Percentiles rank a stretch among this genome's conserved stretches.
phyloP scores from a whole-genome alignment of 108 stramenopile genomes.

The Conticribra weissflogii region DNA sequence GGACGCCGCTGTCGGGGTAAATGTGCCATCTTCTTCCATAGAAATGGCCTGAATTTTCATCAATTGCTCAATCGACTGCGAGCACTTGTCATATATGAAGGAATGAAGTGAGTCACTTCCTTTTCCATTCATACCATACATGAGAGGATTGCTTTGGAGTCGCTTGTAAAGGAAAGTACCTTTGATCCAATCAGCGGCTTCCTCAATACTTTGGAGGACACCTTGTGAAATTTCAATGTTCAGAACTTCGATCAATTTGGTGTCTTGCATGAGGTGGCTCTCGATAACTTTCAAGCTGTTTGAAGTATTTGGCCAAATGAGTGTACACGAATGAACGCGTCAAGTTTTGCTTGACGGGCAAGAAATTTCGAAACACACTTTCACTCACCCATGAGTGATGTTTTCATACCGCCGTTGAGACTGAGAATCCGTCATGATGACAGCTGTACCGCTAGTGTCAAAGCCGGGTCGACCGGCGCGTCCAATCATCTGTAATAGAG shows the following conservation, averaged over 20 bases:
- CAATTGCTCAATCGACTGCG: conserved; percentile 43
- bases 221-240: conserved; percentile 86
- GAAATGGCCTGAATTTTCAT: conserved; percentile 30
- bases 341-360: no score
- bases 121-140: conserved; percentile 44
- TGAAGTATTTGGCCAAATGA: conserved; percentile 17
- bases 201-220: conserved; percentile 60
- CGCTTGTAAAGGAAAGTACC: conserved; percentile 68
- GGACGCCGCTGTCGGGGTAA: conserved; percentile 52
- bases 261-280: conserved; percentile 54
- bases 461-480: conserved; percentile 96
- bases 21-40: conserved; percentile 34
- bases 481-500: conserved; percentile 96
- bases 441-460: conserved; percentile 92
- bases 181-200: conserved; percentile 69
- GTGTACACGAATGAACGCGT: no score
- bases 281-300: conserved; percentile 71
- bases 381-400: conserved; percentile 45
- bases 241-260: conserved; percentile 71
- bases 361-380: no score
- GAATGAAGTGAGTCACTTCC: conserved; percentile 18
- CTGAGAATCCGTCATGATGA: conserved; percentile 76
- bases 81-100: conserved; percentile 47
- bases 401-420: conserved; percentile 46
- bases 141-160: conserved; percentile 49